Conservation (phyloP, 106 monocot species). For the Dendrobium nobile region DNA sequence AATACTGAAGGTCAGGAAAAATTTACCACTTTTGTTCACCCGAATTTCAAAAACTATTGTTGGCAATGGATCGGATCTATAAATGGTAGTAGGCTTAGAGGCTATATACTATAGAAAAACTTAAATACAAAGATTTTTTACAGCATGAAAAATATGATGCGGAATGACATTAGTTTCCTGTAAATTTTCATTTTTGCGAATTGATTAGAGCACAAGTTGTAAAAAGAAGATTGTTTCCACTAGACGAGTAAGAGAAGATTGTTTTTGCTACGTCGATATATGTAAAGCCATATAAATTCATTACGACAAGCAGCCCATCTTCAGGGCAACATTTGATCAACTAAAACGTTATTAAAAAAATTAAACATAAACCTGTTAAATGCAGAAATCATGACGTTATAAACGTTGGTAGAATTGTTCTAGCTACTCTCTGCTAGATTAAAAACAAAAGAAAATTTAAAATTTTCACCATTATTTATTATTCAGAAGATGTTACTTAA, state of each 20-base stretch:
- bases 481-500: too few relatives aligned
- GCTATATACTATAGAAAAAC: neutral
- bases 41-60: neutral
- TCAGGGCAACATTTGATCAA: neutral
- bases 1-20: slow-evolving; percentile 5
- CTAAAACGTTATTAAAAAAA: neutral
- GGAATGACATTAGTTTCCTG: neutral
- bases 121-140: neutral
- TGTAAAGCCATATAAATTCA: neutral
- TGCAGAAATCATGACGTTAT: neutral
- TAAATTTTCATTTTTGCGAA: neutral
- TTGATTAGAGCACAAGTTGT: neutral
- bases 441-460: neutral
- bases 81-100: neutral
- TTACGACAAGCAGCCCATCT: neutral
- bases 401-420: neutral
- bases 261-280: neutral
- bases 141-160: neutral
- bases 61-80: neutral
- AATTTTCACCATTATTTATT: neutral
- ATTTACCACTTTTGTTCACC: neutral
- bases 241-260: neutral
- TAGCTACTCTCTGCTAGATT: neutral
- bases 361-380: neutral
- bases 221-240: neutral